phyloP scores from a whole-genome alignment of 163 green algal genomes.

The Scenedesmus sp. region DNA sequence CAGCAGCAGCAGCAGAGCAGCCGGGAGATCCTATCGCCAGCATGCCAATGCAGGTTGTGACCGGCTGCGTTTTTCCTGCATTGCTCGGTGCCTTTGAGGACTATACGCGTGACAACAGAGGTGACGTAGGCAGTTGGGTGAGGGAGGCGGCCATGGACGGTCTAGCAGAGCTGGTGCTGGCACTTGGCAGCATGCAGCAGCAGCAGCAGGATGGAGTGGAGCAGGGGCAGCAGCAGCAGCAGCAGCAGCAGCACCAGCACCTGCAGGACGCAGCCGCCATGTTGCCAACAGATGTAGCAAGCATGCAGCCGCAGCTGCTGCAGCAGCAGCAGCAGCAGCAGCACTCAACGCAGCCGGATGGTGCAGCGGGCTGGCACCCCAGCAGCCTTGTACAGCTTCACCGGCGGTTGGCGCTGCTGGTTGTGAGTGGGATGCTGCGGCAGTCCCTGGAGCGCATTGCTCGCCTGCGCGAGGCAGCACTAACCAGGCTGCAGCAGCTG shows the following conservation, averaged over 20 bases:
- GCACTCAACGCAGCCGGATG: no score
- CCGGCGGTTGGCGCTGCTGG: conserved; percentile 20
- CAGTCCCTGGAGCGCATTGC: conserved; percentile 93
- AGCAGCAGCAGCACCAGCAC: no score
- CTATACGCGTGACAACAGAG: conserved; percentile 95
- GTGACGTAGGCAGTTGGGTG: conserved; percentile 97
- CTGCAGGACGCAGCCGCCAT: not conserved
- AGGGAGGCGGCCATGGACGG: conserved; percentile 85
- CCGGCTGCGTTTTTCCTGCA: conserved; percentile 61
- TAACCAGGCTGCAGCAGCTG: conserved; percentile 60
- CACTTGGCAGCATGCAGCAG: conserved; percentile 44
- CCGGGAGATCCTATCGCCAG: not conserved
- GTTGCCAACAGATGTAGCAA: conserved; percentile 17
- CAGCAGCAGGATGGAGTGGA: conserved; percentile 24
- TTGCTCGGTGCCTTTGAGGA: conserved; percentile 84
- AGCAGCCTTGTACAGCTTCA: conserved; percentile 19
- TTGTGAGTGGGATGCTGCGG: conserved; percentile 70
- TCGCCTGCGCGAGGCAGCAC: conserved; percentile 74
- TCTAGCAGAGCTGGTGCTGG: conserved; percentile 44
- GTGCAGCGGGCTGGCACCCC: not conserved
- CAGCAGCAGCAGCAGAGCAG: conserved; percentile 40
- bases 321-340: no score
- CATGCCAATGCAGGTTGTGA: not conserved
- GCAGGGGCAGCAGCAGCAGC: not conserved
- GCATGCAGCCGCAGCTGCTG: conserved; percentile 27